Base-by-base conservation (phyloP, 306 rosid species). In the Amphicarpaea edgeworthii region DNA sequence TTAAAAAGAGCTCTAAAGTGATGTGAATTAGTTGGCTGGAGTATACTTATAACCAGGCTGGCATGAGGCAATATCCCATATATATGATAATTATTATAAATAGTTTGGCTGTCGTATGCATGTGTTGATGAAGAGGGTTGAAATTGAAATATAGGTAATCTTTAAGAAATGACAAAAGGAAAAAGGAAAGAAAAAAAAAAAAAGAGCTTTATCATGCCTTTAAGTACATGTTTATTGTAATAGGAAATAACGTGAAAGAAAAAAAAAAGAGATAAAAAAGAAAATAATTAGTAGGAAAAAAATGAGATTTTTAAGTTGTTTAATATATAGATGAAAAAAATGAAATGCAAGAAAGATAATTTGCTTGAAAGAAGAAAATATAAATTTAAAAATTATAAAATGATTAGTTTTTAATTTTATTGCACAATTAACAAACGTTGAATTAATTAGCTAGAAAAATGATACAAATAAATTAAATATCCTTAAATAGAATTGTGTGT, bases 31-130 rank as follows among this genome's bases (percentile, higher is more conserved):
- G 19, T 51, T 51, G 40, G 58, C 9, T 49, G 23, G 21, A 49
- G 55, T n/a, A 16, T n/a, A 49, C 6, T 15, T 24, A 6, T 49
- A 51, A 51, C 61, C 32, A 54, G 58, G 58, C 26, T 51, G 32
- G 61, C 61, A 54, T 10, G 30, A 54, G 61, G 61, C 61, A n/a
- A n/a, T n/a, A 55, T 55, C 62, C 16, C n/a, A 10, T 55, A 55
- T 21, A 10, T 55, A 55, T 21, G n/a, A 21, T 55, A 24, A 12
- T 5, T 3, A 21, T 55, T 16, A 55, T 15, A 23, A 55, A 55
- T 55, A 15, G 60, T 55, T 3, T 55, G 34, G 11, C 11, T 55
- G 16, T 55, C 32, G 7, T 23, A 55, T 55, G 7, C 62, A 23
- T 12, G 37, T 55, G 16, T 55, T 54, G 61, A 21, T 54, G 30